Percentiles rank a stretch among this genome's conserved stretches.
These are phyloP conservation scores for Strigomonas culicis DNA, from an alignment of 208 protist genomes.

Conservation along the genomic window DNA sequence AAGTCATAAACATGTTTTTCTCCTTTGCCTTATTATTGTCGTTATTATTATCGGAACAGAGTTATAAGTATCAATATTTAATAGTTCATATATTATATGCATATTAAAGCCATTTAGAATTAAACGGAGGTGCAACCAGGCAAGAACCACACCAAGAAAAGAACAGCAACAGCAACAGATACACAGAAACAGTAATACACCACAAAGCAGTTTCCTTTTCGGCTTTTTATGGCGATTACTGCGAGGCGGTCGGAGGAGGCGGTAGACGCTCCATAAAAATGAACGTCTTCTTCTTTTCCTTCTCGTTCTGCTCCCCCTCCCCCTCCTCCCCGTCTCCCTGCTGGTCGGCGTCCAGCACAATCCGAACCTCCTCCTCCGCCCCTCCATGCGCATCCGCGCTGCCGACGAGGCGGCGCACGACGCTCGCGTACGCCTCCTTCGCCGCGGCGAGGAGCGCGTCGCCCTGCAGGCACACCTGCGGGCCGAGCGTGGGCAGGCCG, in stretches of 20 bases:
- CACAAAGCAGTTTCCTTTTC: too few relatives aligned
- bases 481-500: constrained; percentile 48
- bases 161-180: too few relatives aligned
- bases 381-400: constrained; percentile 1
- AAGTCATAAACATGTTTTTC: constrained; percentile 10
- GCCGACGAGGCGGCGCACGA: constrained; percentile 29
- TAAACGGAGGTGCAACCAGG: too few relatives aligned
- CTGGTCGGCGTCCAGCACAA: neutral
- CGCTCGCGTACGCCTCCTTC: constrained; percentile 30
- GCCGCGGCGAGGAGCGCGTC: constrained; percentile 44
- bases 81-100: neutral
- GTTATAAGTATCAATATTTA: neutral
- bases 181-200: too few relatives aligned
- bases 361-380: constrained; percentile 7
- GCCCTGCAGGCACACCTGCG: constrained; percentile 54
- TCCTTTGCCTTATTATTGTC: constrained; percentile 7
- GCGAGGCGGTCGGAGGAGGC: too few relatives aligned
- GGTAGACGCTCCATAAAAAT: too few relatives aligned
- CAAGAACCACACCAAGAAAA: too few relatives aligned
- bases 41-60: neutral
- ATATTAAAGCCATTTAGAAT: neutral
- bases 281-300: constrained; percentile 5
- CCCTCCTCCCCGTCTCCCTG: neutral
- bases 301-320: neutral
- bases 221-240: too few relatives aligned